phyloP scores from a whole-genome alignment of 495 filamentous ascomycete species.

The Chaetomium fimeti region DNA sequence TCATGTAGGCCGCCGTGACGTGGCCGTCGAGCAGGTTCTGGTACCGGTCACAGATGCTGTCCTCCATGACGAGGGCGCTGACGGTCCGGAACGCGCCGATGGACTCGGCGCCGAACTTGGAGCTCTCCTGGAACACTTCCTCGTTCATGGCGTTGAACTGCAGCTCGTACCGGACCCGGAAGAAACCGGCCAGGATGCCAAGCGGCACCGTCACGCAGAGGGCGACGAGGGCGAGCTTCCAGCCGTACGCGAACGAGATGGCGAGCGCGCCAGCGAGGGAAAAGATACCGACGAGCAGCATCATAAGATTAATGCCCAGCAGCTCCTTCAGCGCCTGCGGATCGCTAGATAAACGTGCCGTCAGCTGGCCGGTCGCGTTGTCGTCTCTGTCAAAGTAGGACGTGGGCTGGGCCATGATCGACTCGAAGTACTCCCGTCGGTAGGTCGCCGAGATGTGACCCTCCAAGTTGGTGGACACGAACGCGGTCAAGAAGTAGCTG shows the following conservation, averaged over 20 bases:
- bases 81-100: slow-evolving; percentile 61
- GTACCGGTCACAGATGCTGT: slow-evolving; percentile 51
- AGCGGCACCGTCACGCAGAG: slow-evolving; percentile 52
- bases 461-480: slow-evolving; percentile 39
- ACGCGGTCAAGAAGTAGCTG: slow-evolving; percentile 42
- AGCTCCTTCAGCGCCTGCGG: slow-evolving; percentile 64
- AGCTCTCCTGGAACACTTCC: slow-evolving; percentile 56
- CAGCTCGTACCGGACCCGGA: slow-evolving; percentile 54
- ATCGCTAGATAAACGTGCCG: slow-evolving; percentile 56
- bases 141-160: slow-evolving; percentile 57
- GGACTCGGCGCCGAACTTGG: slow-evolving; percentile 61
- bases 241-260: slow-evolving; percentile 57
- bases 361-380: slow-evolving; percentile 63
- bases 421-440: slow-evolving; percentile 59
- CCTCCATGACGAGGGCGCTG: slow-evolving; percentile 54
- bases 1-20: slow-evolving; percentile 43
- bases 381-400: slow-evolving; percentile 63
- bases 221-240: slow-evolving; percentile 56
- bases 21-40: slow-evolving; percentile 41
- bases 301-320: slow-evolving; percentile 55
- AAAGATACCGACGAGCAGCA: slow-evolving; percentile 52
- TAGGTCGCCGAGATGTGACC: slow-evolving; percentile 49
- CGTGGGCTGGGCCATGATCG: slow-evolving; percentile 56
- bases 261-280: slow-evolving; percentile 48
- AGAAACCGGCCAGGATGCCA: slow-evolving; percentile 49